Evolutionary conservation across 78 protist genomes (phyloP), one percentile per base, ranked within the genome.

Genomic region (Dictyostelium brefeldianum): DNA sequence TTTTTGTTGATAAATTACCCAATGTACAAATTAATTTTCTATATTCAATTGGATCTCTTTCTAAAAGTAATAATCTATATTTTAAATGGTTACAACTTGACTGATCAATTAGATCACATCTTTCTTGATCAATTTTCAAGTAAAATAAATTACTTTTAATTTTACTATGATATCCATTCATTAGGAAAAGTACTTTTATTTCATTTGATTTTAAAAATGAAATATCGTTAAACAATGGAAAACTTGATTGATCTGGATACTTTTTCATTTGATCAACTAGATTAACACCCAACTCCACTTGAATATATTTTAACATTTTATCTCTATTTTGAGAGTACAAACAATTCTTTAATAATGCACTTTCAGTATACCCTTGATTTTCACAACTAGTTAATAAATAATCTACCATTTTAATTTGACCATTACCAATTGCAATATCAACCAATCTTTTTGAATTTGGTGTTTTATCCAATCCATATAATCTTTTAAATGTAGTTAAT

Each of bases 371-470:
- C 12, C 75, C 75, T 31, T 67, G 50, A 6, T 67, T 67, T 67
- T 67, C 48, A 36, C 43, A 36, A 67, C 31, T 67, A 4, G 3
- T 17, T 17, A 15, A 29, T 10, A 67, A 29, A 67, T 31, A 67
- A 15, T 31, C 6, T 31, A 67, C 18, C n/a, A 67, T 31, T 31
- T 6, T 8, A 14, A 67, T 27, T 31, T 67, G 43, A 12, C 75
- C 75, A 31, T 31, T 67, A 4, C 75, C 75, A 31, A 67, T 67
- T 14, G 75, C 75, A 31, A 67, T 22, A 31, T 67, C 75, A 20
- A 67, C 17, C 31, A 67, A 31, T 67, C 75, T 67, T 67, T 25
- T 67, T 67, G 75, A 67, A 57, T n/a, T 0, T 14, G n/a, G n/a
- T 57, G 67, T 5, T 57, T 15, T 25, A n/a, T 57, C 67, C 3